Conservation (phyloP, 148 eudicot species). For the Simmondsia chinensis region DNA sequence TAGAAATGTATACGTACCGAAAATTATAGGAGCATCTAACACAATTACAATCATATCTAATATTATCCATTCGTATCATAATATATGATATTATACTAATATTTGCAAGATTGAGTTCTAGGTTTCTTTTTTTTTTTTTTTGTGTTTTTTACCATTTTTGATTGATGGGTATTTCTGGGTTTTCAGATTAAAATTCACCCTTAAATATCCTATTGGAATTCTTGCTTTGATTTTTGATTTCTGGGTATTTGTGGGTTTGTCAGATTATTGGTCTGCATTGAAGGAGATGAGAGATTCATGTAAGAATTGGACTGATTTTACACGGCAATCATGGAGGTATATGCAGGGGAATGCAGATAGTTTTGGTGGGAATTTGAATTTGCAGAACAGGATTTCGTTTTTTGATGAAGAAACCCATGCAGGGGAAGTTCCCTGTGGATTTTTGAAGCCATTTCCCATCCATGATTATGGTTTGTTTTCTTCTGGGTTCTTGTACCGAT, state of each 20-base stretch:
- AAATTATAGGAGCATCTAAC: no score
- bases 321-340: constrained; percentile 47
- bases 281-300: constrained; percentile 34
- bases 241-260: constrained; percentile 7
- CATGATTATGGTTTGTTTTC: constrained; percentile 42
- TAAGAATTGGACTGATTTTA: constrained; percentile 18
- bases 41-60: no score
- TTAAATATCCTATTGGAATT: no score
- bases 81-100: no score
- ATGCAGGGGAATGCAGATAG: constrained; percentile 34
- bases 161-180: no score
- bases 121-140: background rate
- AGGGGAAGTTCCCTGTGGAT: constrained; percentile 67
- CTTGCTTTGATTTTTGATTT: background rate
- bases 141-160: no score
- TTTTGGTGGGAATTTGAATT: constrained; percentile 68
- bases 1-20: no score
- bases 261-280: constrained; percentile 57
- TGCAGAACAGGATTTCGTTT: constrained; percentile 36
- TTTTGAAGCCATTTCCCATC: constrained; percentile 53
- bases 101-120: no score
- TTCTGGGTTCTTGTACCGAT: background rate
- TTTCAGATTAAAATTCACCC: no score
- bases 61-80: no score
- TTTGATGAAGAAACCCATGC: constrained; percentile 38